Evolutionary conservation across 306 rosid genomes (phyloP), one percentile per base, ranked within the genome.

Genomic region (Pueraria montana): DNA sequence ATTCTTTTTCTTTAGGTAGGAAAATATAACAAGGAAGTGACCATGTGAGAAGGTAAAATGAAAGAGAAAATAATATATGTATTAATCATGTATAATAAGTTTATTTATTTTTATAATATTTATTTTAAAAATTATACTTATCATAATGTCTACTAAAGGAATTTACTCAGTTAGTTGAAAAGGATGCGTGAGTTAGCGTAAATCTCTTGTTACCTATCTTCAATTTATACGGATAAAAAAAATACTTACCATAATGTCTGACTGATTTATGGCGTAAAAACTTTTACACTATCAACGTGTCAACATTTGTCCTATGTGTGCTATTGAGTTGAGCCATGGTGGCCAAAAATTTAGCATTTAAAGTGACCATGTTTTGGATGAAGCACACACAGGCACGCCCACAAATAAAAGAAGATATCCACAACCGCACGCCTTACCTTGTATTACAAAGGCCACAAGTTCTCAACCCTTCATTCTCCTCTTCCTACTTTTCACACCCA

Each of bases 381-480:
- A 43, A 53, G 78, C 86, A 65, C 87, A 42, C 88, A 76, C 65
- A 56, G 76, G 32, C 72, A 80, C 72, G 11, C 69, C 80, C 82
- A 65, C 76, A 81, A 59, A 75, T 34, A 72, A 30, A 72, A 53
- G 27, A 42, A 26, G 82, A 67, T 23, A 56, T 52, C 72, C 68
- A 65, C 48, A 78, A 45, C 85, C 87, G 27, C 85, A 78, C 84
- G 79, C 79, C 65, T 69, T 27, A 17, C 38, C 61, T 86, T 73
- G 34, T 66, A 49, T 66, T 32, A 72, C 72, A 80, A 59, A 58
- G 16, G 32, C 72, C 88, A 78, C 70, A 62, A 72, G 4, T 61
- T 79, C 63, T 65, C 74, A 55, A 48, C 17, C 62, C 73, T 75
- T 78, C 84, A 43, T 24, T 69, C 82, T 71, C 88, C 16, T 46